Evolutionary conservation across 164 flowering plant genomes (phyloP), one percentile per base, ranked within the genome.

Genomic region (Umbellularia californica): DNA sequence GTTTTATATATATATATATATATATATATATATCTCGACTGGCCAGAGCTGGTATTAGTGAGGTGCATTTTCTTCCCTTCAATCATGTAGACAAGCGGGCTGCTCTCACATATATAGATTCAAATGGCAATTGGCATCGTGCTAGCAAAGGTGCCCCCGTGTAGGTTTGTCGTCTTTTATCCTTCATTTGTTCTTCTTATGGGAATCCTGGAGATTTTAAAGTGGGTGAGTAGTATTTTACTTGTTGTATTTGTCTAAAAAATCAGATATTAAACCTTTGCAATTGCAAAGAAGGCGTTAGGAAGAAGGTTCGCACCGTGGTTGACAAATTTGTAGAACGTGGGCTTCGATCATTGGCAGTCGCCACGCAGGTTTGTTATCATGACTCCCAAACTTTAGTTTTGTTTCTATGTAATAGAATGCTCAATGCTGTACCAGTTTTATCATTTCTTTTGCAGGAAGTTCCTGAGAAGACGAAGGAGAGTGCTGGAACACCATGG

Each of bases 61-160:
- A 83, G 77, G 68, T 83, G 62, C 86, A 83, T 63, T 83, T 83
- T 71, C 76, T 83, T 24, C 86, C 84, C 19, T 83, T 83, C 75
- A 83, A 83, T 69, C 86, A 84, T 14, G 84, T 83, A 22, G 86
- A 83, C 70, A 83, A 83, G 78, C 63, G 84, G 69, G 81, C 86
- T 68, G 86, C 86, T 63, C 78, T 83, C 25, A 81, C 85, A 63
- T 83, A 83, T 24, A 79, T 81, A 68, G 85, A 83, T 17, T 19
- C 70, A 51, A 79, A 83, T 52, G 82, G 81, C 11, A 79, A 23
- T 25, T 83, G 85, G 85, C 85, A 83, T 72, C 78, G 85, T 30
- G 84, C 85, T 47, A 81, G 84, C 78, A 83, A 81, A 71, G 86
- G 86, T 64, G 86, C 86, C 23, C 86, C 86, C 65, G 86, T 80